Evolutionary conservation across 1,284 basidiomycete species (phyloP).

Genomic region (Porogramme epimiltina): DNA sequence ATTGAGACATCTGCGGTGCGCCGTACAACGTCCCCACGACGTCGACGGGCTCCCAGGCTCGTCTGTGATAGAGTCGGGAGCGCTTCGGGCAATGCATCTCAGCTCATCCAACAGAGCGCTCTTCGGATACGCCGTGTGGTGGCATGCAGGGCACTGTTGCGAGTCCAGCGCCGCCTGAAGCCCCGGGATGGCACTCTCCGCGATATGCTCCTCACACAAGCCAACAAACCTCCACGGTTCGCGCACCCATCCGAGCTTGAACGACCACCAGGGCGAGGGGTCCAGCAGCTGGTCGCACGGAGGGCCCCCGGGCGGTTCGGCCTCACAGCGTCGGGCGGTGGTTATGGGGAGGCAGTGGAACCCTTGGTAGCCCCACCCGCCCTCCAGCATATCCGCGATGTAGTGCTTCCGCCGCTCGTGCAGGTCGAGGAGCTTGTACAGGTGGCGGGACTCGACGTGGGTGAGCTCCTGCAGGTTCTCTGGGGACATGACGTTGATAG

Average conservation of each 20-base stretch:
- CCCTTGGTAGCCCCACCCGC: neutral
- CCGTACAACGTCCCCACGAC: too few relatives aligned
- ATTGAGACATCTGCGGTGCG: too few relatives aligned
- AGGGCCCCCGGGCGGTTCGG: neutral
- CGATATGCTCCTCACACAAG: neutral
- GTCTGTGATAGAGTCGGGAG: too few relatives aligned
- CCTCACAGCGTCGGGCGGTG: neutral
- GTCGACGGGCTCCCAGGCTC: too few relatives aligned
- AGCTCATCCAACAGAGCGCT: neutral
- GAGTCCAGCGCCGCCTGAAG: neutral
- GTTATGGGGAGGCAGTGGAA: too few relatives aligned
- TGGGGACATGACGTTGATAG: constrained; percentile 47
- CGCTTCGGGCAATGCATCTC: neutral
- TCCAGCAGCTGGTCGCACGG: constrained; percentile 1
- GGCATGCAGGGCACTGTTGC: neutral
- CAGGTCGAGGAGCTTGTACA: constrained; percentile 23
- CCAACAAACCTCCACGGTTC: constrained; percentile 7
- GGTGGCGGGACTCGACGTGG: constrained; percentile 15
- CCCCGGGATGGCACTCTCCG: neutral
- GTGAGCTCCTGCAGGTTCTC: constrained; percentile 22
- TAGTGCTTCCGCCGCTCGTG: constrained; percentile 13
- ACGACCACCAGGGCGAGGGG: neutral
- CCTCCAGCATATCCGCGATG: neutral
- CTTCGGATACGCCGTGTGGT: neutral
- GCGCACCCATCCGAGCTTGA: neutral